Conservation (phyloP, 2,329 filamentous ascomycete species). For the Paraphaeosphaeria sporulosa region DNA sequence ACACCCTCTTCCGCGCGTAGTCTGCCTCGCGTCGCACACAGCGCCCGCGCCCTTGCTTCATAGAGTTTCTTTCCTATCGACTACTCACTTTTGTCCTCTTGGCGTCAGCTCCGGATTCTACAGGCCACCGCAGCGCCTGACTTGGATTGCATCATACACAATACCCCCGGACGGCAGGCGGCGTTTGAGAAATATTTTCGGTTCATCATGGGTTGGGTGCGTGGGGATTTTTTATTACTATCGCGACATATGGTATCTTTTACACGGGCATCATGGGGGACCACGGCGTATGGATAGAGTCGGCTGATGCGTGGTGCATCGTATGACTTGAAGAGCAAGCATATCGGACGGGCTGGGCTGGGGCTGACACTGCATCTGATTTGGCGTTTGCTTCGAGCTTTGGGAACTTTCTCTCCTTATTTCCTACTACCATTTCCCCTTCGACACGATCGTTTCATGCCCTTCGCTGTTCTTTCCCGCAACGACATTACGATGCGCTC, state of each 20-base stretch:
- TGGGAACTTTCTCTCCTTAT: conserved; percentile 8
- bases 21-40: conserved; percentile 34
- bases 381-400: conserved; percentile 4
- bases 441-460: conserved; percentile 3
- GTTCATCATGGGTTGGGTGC: conserved; percentile 20
- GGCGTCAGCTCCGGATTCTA: conserved; percentile 27
- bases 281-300: conserved; percentile 25
- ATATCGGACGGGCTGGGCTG: conserved; percentile 18
- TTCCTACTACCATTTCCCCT: conserved; percentile 3
- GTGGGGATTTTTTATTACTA: no score
- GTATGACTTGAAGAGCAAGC: conserved; percentile 20
- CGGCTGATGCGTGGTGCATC: conserved; percentile 20
- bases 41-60: conserved; percentile 17
- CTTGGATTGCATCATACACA: conserved; percentile 35
- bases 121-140: conserved; percentile 23
- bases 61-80: conserved; percentile 18
- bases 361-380: conserved; percentile 23
- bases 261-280: conserved; percentile 15
- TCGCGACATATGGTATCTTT: conserved; percentile 11
- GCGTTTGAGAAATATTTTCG: conserved; percentile 33
- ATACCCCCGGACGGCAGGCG: conserved; percentile 43
- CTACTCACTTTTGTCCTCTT: conserved; percentile 16
- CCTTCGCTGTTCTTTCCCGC: background rate
- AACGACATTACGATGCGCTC: conserved; percentile 3
- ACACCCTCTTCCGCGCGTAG: conserved; percentile 35